A percentile compares a stretch with the other conserved stretches of the same genome.
phyloP scores from a whole-genome alignment of 2,329 filamentous ascomycete species.

The Botrytis galanthina region DNA sequence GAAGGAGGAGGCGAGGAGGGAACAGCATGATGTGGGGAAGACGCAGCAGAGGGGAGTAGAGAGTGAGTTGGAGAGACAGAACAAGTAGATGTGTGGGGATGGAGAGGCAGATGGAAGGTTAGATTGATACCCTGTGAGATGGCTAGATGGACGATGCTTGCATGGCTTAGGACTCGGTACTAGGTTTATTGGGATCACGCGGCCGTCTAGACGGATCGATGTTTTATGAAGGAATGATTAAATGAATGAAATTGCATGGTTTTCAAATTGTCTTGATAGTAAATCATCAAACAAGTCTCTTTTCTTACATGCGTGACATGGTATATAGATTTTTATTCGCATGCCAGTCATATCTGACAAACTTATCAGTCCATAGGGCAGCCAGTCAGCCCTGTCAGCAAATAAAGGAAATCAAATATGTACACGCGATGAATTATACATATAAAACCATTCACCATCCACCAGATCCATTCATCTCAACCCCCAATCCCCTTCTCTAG shows the following conservation, averaged over 20 bases:
- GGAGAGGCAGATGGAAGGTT: neutral
- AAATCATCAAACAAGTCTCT: neutral
- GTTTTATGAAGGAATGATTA: neutral
- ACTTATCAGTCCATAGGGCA: neutral
- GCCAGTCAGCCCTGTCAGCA: neutral
- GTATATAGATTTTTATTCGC: too few relatives aligned
- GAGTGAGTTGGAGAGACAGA: slow-evolving; percentile 70
- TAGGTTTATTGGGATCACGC: neutral
- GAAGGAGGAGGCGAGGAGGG: slow-evolving; percentile 63
- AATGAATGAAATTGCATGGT: neutral
- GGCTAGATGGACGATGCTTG: neutral
- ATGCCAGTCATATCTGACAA: neutral
- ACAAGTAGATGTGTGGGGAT: slow-evolving; percentile 14
- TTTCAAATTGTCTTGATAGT: neutral
- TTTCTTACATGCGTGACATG: neutral
- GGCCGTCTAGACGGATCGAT: neutral
- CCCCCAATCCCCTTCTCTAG: too few relatives aligned
- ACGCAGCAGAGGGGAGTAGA: slow-evolving; percentile 80
- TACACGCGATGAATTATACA: neutral
- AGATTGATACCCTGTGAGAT: neutral
- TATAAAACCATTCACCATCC: neutral
- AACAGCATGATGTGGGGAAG: slow-evolving; percentile 77
- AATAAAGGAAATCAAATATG: neutral
- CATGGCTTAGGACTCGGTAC: neutral
- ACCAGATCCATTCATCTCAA: neutral